These are phyloP conservation scores for Conidiobolus incongruus DNA, from an alignment of 371 early-diverging fungal genomes.

Conservation along the genomic window DNA sequence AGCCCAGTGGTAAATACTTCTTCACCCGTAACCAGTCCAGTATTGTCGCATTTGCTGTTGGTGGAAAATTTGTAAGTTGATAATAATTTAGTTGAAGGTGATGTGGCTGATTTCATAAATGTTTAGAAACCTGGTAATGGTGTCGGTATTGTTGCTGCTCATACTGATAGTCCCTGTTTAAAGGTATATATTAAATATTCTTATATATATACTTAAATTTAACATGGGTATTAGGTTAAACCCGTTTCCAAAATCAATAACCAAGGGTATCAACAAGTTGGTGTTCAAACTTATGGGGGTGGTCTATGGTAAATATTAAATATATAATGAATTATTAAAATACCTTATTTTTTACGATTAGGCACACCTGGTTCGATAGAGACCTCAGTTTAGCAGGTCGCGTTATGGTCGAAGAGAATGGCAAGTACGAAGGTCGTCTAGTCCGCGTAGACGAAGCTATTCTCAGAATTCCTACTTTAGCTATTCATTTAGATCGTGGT, in stretches of 20 bases:
- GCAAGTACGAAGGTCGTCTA: conserved; percentile 38
- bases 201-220: not conserved
- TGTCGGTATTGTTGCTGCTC: conserved; percentile 78
- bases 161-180: conserved; percentile 91
- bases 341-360: no score
- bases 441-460: conserved; percentile 68
- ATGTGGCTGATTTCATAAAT: not conserved
- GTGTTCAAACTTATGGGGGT: conserved; percentile 82
- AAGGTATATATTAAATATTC: conserved; percentile 41
- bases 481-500: conserved; percentile 82
- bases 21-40: conserved; percentile 84
- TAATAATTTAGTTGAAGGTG: not conserved
- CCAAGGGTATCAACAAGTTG: conserved; percentile 68
- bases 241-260: conserved; percentile 76
- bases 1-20: conserved; percentile 70
- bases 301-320: conserved; percentile 72
- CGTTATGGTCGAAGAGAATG: conserved; percentile 55
- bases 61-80: conserved; percentile 33
- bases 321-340: no score
- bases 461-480: conserved; percentile 85
- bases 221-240: conserved; percentile 37
- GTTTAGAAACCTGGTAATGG: conserved; percentile 54
- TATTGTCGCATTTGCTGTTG: conserved; percentile 84
- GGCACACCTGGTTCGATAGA: conserved; percentile 98
- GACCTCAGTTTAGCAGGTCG: conserved; percentile 92